A percentile compares a stretch with the other conserved stretches of the same genome.
These are phyloP conservation scores for Dalbergia oliveri DNA, from an alignment of 306 rosid genomes.

Conservation along the genomic window DNA sequence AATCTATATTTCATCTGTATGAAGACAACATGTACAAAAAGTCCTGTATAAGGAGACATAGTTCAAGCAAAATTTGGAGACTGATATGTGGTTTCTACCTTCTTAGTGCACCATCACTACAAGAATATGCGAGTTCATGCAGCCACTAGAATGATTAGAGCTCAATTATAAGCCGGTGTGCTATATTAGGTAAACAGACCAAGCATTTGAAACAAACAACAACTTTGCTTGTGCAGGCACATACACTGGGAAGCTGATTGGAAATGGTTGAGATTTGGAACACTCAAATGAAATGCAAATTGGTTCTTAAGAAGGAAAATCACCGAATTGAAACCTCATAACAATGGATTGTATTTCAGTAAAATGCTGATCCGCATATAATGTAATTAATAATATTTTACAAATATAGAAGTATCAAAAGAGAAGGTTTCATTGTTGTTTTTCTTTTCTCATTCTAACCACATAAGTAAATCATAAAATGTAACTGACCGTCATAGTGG, in stretches of 20 bases:
- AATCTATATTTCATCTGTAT: background rate
- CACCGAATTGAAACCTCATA: background rate
- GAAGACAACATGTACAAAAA: conserved; percentile 3
- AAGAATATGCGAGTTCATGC: background rate
- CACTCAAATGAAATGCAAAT: background rate
- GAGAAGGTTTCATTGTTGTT: background rate
- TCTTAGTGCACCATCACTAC: background rate
- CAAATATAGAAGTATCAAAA: background rate
- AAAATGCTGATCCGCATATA: background rate
- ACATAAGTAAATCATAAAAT: conserved; percentile 22
- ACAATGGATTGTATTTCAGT: background rate
- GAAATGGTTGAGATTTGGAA: conserved; percentile 10
- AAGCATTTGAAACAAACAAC: background rate
- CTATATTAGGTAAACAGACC: background rate
- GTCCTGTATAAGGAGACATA: background rate
- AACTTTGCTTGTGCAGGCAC: background rate
- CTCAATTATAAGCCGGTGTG: conserved; percentile 4
- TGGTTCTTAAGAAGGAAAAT: conserved; percentile 8
- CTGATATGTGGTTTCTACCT: background rate
- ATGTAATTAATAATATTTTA: background rate
- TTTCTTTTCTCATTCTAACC: background rate
- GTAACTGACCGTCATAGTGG: conserved; percentile 78
- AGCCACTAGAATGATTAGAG: background rate
- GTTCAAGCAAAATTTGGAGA: background rate
- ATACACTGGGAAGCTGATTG: conserved; percentile 5